These are phyloP conservation scores for Conticribra weissflogii DNA, from an alignment of 108 stramenopile species.

Conservation along the genomic window DNA sequence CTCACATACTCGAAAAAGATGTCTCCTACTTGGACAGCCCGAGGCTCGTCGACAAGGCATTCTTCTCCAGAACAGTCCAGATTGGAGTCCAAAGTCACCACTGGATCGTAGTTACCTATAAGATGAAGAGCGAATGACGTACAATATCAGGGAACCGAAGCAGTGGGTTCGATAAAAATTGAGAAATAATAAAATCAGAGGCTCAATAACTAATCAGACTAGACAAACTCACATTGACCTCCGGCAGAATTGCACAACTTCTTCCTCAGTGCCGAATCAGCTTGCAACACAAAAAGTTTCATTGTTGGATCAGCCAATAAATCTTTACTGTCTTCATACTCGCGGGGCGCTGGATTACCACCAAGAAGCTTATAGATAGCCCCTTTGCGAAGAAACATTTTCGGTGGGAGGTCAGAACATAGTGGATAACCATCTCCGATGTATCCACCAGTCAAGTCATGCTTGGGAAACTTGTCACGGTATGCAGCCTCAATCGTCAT, in stretches of 20 bases:
- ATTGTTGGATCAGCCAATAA: constrained; percentile 36
- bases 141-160: too few relatives aligned
- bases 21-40: constrained; percentile 54
- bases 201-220: background rate
- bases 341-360: constrained; percentile 25
- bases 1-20: constrained; percentile 73
- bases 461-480: constrained; percentile 67
- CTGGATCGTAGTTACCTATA: constrained; percentile 39
- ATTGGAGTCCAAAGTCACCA: constrained; percentile 47
- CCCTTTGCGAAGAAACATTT: constrained; percentile 54
- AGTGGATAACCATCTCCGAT: constrained; percentile 69
- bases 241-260: constrained; percentile 39
- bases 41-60: constrained; percentile 60
- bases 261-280: constrained; percentile 38
- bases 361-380: constrained; percentile 65
- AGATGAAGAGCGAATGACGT: too few relatives aligned
- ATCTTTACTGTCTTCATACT: constrained; percentile 33
- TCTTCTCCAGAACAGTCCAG: constrained; percentile 54
- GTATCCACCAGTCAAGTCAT: constrained; percentile 61
- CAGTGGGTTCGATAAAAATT: too few relatives aligned
- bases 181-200: too few relatives aligned
- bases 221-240: constrained; percentile 29
- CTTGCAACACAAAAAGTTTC: constrained; percentile 24
- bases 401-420: constrained; percentile 44
- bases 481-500: constrained; percentile 19